Evolutionary conservation across 2,329 filamentous ascomycete genomes (phyloP).

Genomic region (Orbilia brochopaga): DNA sequence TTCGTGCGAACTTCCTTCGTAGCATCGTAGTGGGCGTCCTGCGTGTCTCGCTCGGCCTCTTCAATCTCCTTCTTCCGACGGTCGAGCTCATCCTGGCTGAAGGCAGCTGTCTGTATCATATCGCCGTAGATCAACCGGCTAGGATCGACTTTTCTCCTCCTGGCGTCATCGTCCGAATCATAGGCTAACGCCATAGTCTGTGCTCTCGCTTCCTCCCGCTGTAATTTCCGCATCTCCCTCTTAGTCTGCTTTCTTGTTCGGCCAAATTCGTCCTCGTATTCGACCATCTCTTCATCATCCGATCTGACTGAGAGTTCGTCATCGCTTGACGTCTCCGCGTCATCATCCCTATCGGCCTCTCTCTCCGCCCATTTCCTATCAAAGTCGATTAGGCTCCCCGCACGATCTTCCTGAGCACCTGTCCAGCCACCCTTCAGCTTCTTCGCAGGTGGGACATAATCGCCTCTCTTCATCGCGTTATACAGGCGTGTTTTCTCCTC

Average conservation of each 20-base stretch:
- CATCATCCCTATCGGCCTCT: conserved; percentile 57
- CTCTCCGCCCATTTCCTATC: conserved; percentile 91
- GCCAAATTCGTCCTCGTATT: conserved; percentile 91
- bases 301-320: conserved; percentile 57
- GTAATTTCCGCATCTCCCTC: conserved; percentile 66
- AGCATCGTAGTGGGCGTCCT: conserved; percentile 86
- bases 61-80: conserved; percentile 72
- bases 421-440: conserved; percentile 38
- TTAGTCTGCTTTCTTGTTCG: conserved; percentile 76
- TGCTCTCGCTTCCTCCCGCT: conserved; percentile 57
- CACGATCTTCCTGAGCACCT: conserved; percentile 65
- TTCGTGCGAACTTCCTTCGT: conserved; percentile 81
- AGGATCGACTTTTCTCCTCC: conserved; percentile 56
- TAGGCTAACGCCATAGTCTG: conserved; percentile 35
- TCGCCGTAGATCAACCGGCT: conserved; percentile 80
- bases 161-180: conserved; percentile 47
- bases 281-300: conserved; percentile 70
- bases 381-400: conserved; percentile 82
- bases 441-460: conserved; percentile 66
- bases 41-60: conserved; percentile 75
- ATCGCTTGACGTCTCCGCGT: conserved; percentile 53
- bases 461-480: conserved; percentile 86
- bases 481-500: conserved; percentile 89
- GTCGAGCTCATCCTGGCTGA: conserved; percentile 70
- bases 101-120: conserved; percentile 80